These are phyloP conservation scores for Podospora pseudoanserina DNA, from an alignment of 495 filamentous ascomycete genomes.

Conservation along the genomic window DNA sequence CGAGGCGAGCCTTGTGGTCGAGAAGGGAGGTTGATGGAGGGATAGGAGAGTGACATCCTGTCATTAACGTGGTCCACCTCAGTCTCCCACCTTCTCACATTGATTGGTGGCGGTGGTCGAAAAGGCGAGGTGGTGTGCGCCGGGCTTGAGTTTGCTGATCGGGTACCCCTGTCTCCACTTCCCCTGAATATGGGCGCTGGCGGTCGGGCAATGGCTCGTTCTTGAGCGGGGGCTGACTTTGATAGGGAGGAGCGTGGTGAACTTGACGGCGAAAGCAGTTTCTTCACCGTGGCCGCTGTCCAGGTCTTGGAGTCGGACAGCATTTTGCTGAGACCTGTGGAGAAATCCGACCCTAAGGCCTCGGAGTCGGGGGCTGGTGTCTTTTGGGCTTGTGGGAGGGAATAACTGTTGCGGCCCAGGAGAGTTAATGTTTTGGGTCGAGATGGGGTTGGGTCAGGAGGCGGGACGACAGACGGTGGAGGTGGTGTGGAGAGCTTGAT, in stretches of 20 bases:
- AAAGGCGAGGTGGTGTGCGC: slow-evolving; percentile 24
- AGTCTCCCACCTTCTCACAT: not conserved
- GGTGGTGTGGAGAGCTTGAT: slow-evolving; percentile 30
- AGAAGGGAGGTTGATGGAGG: not conserved
- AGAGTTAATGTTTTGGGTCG: slow-evolving; percentile 19
- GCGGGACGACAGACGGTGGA: slow-evolving; percentile 9
- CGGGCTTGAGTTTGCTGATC: slow-evolving; percentile 22
- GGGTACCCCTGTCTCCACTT: not conserved
- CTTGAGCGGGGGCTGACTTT: not conserved
- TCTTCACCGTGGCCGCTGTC: slow-evolving; percentile 1
- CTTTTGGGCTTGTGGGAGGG: not conserved
- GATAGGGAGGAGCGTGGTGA: not conserved
- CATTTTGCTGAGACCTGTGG: not conserved
- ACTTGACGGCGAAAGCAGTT: not conserved
- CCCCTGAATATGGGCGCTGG: not conserved
- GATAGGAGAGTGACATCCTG: not conserved
- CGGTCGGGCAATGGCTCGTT: not conserved
- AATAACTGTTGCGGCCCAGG: slow-evolving; percentile 1
- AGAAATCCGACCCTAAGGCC: not conserved
- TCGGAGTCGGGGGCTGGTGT: not conserved
- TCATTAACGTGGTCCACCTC: not conserved
- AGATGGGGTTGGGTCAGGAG: slow-evolving; percentile 18
- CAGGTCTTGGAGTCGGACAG: not conserved
- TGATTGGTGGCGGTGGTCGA: slow-evolving; percentile 22
- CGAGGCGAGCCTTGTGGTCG: not conserved